Evolutionary conservation across 2,329 filamentous ascomycete species (phyloP).

Genomic region (Botrytis pseudocinerea): DNA sequence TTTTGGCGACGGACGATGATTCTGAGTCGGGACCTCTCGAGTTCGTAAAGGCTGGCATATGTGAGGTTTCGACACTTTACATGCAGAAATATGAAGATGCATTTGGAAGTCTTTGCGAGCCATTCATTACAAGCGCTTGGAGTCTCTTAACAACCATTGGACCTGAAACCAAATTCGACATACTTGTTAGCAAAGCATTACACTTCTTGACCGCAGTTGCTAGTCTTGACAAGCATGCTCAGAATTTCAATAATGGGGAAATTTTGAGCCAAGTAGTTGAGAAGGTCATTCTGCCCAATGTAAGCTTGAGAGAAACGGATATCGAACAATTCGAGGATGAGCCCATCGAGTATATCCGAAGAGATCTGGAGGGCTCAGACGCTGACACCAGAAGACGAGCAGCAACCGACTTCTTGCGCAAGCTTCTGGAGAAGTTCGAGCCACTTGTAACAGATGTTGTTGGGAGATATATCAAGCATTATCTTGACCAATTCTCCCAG

Average conservation of each 20-base stretch:
- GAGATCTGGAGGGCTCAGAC: slow-evolving; percentile 94
- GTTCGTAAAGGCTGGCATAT: slow-evolving; percentile 88
- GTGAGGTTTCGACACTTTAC: slow-evolving; percentile 85
- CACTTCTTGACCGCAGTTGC: slow-evolving; percentile 93
- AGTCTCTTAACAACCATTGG: slow-evolving; percentile 84
- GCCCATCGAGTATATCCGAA: slow-evolving; percentile 95
- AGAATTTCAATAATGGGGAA: slow-evolving; percentile 79
- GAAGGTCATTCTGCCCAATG: slow-evolving; percentile 92
- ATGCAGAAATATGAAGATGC: slow-evolving; percentile 95
- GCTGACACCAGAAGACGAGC: slow-evolving; percentile 89
- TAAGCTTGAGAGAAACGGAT: slow-evolving; percentile 88
- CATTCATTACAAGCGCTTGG: slow-evolving; percentile 91
- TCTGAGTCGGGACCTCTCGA: slow-evolving; percentile 82
- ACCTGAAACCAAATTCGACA: slow-evolving; percentile 87
- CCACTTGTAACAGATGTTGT: slow-evolving; percentile 82
- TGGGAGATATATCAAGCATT: slow-evolving; percentile 81
- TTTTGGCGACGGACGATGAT: slow-evolving; percentile 85
- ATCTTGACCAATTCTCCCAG: slow-evolving; percentile 72
- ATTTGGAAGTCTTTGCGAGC: slow-evolving; percentile 75
- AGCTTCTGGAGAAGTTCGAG: slow-evolving; percentile 88
- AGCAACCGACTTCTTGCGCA: slow-evolving; percentile 89
- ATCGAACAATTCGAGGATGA: slow-evolving; percentile 97
- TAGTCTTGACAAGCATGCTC: slow-evolving; percentile 72
- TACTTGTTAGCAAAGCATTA: slow-evolving; percentile 88
- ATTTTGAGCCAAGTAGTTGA: slow-evolving; percentile 86